Percentiles rank a stretch among this genome's conserved stretches.
Conservation (phyloP, 2,329 filamentous ascomycete genomes). For the Xylaria sp. region DNA sequence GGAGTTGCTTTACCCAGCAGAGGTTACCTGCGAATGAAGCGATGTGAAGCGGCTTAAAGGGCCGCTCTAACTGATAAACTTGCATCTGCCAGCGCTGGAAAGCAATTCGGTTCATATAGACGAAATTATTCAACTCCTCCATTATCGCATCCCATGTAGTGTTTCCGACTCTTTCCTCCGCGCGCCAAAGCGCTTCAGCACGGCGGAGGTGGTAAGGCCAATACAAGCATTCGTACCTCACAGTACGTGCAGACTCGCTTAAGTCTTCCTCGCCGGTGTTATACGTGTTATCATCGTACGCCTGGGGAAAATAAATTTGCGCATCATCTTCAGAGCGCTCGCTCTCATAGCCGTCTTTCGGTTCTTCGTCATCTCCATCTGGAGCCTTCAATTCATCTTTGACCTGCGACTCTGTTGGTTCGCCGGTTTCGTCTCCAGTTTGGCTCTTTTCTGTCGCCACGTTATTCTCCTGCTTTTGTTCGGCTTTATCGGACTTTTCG, state of each 20-base stretch:
- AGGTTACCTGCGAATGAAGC: not conserved
- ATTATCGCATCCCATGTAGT: not conserved
- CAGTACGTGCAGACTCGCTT: not conserved
- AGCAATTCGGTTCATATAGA: not conserved
- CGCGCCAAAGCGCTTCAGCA: not conserved
- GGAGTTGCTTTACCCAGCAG: not conserved
- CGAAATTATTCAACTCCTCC: not conserved
- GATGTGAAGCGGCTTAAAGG: not conserved
- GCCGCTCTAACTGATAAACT: not conserved
- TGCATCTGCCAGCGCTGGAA: not conserved
- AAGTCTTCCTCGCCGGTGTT: not conserved
- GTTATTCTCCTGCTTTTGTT: not conserved
- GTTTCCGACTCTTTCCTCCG: not conserved
- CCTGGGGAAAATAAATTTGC: not conserved
- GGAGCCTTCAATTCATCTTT: not conserved
- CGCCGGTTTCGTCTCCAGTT: not conserved
- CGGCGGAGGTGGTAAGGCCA: not conserved
- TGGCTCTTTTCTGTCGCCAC: not conserved
- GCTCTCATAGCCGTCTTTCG: not conserved
- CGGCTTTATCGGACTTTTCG: too few relatives aligned
- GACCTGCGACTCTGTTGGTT: too few relatives aligned
- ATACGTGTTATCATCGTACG: not conserved
- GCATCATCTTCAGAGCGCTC: not conserved
- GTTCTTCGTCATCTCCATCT: not conserved
- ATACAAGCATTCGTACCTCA: not conserved